Evolutionary conservation across 495 filamentous ascomycete genomes (phyloP).

Genomic region (Penicillium desertorum): DNA sequence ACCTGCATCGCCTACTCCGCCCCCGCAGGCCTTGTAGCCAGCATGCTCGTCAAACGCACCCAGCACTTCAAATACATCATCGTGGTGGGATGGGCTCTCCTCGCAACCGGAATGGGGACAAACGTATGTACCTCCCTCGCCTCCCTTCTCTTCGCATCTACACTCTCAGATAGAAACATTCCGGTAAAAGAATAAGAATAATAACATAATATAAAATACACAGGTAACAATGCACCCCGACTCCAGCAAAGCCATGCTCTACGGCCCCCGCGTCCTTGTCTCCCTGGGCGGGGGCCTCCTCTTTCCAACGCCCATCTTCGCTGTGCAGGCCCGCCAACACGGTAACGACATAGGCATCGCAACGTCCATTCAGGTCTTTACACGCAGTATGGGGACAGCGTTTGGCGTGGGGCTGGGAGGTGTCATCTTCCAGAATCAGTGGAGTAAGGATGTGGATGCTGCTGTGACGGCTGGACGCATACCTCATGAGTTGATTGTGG

Average conservation of each 20-base stretch:
- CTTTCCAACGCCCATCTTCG: background rate
- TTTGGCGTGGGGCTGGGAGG: background rate
- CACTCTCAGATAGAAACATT: background rate
- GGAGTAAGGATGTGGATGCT: background rate
- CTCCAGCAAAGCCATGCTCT: background rate
- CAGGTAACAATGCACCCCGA: background rate
- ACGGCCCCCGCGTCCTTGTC: background rate
- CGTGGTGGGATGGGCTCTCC: constrained; percentile 15
- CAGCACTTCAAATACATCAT: constrained; percentile 18
- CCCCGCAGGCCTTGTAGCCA: constrained; percentile 15
- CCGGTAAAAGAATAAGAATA: background rate
- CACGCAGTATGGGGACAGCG: background rate
- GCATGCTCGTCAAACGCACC: constrained; percentile 15
- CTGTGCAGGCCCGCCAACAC: background rate
- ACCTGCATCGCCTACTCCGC: constrained; percentile 15
- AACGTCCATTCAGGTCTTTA: background rate
- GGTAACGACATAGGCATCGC: background rate
- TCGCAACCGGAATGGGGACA: constrained; percentile 13
- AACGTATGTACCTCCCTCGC: constrained; percentile 4
- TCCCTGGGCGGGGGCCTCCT: background rate
- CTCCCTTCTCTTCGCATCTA: background rate
- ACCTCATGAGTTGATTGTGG: background rate
- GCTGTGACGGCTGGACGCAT: background rate
- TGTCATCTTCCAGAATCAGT: background rate
- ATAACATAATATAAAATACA: background rate